Base-by-base conservation (phyloP, 2,329 filamentous ascomycete species). In the Blastomyces silverae region DNA sequence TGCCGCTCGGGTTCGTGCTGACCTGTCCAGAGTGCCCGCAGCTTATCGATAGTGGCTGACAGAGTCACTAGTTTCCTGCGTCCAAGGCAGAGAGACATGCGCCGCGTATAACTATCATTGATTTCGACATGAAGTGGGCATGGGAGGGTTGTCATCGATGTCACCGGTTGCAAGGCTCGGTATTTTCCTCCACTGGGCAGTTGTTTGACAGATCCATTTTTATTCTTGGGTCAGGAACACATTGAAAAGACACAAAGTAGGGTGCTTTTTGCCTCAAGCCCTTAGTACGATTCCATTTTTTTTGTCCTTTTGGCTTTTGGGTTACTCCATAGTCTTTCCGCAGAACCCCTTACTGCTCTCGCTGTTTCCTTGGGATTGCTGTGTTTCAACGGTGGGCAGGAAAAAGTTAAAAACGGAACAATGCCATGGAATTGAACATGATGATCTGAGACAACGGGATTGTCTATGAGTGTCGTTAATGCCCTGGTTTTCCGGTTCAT, bases 41-140 rank as follows among this genome's bases (percentile, higher is more conserved):
- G 58, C 58, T 61, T 61, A 50, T 61, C 58, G 42, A 61, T 34
- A 34, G 58, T 48, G 39, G 58, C 58, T 50, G 58, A 48, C 44
- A 48, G 4, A 46, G 7, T 28, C 37, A 7, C 57, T 46, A 59
- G 58, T 48, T 34, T 17, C 10, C 25, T 22, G 28, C n/a, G 34
- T 31, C 53, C 28, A 56, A 56, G 53, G 53, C 53, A 56, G 31
- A 56, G 31, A 37, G 20, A 56, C 31, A 37, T 34, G 34, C 37
- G 8, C 2, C 10, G 37, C 37, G 37, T 13, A 39, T 39, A 39
- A 13, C 8, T 37, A 37, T 56, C 13, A 37, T 31, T 34, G 31
- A 34, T 52, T 52, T 52, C 22, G 48, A 58, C 28, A 39, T 17
- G n/a, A 39, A 57, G 55, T 31, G 13, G 28, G 31, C 17, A 37